Conservation (phyloP, 805 yeast species). For the Saccharomycopsis javanensis region DNA sequence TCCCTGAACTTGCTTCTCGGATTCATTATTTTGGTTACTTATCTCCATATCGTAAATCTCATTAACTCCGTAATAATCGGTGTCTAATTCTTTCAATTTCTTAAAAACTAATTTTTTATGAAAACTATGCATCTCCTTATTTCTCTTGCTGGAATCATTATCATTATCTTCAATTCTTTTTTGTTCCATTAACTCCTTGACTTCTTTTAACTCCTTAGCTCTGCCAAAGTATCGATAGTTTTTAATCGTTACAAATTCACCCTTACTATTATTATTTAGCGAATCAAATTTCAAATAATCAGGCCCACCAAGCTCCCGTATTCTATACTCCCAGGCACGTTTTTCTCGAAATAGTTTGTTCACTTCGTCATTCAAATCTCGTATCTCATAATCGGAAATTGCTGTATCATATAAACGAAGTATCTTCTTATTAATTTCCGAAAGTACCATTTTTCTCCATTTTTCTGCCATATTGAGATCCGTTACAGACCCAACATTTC, state of each 20-base stretch:
- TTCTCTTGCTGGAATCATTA: conserved; percentile 5
- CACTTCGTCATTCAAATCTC: conserved; percentile 67
- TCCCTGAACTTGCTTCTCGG: background rate
- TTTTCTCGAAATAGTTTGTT: conserved; percentile 61
- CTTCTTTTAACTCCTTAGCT: conserved; percentile 74
- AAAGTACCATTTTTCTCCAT: conserved; percentile 53
- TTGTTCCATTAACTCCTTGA: conserved; percentile 36
- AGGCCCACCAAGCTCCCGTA: conserved; percentile 64
- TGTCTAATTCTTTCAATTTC: conserved; percentile 24
- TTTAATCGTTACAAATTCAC: conserved; percentile 26
- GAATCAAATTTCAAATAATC: conserved; percentile 36
- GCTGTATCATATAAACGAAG: conserved; percentile 55
- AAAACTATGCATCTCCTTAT: conserved; percentile 18
- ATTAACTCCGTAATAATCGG: conserved; percentile 36
- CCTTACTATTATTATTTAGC: conserved; percentile 14
- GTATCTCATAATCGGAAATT: conserved; percentile 48
- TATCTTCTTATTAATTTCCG: conserved; percentile 54
- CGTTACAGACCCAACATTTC: conserved; percentile 41
- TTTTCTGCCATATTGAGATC: conserved; percentile 56
- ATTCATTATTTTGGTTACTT: background rate
- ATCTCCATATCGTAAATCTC: conserved; percentile 23
- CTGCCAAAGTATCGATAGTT: conserved; percentile 76
- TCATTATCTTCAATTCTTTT: conserved; percentile 22
- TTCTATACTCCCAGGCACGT: conserved; percentile 69
- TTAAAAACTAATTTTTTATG: conserved; percentile 23